A percentile compares a stretch with the other conserved stretches of the same genome.
phyloP scores from a whole-genome alignment of 495 filamentous ascomycete genomes.

The Lindgomyces ingoldianus region DNA sequence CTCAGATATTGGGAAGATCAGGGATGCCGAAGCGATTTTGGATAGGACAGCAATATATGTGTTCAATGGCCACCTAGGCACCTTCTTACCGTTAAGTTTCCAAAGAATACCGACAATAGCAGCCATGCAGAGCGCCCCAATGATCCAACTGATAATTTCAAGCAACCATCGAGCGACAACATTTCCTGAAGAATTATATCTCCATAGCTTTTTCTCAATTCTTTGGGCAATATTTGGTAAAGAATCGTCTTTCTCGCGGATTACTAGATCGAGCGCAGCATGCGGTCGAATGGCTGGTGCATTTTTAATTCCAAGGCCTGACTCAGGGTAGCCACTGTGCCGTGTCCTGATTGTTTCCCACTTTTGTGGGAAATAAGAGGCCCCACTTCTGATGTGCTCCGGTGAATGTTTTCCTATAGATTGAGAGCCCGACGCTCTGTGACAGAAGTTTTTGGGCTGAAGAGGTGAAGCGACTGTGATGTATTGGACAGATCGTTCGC shows the following conservation, averaged over 20 bases:
- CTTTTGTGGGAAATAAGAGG: neutral
- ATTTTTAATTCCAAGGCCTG: slow-evolving; percentile 1
- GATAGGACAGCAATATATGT: slow-evolving; percentile 30
- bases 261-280: neutral
- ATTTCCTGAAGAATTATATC: slow-evolving; percentile 18
- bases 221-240: slow-evolving; percentile 19
- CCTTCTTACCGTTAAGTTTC: slow-evolving; percentile 3
- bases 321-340: neutral
- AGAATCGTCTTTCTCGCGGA: neutral
- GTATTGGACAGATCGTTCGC: neutral
- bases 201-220: slow-evolving; percentile 24
- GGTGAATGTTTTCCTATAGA: too few relatives aligned
- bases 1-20: slow-evolving; percentile 26
- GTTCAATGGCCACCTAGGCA: slow-evolving; percentile 18
- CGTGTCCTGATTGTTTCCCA: neutral
- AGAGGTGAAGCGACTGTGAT: neutral
- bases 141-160: slow-evolving; percentile 29
- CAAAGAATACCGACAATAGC: slow-evolving; percentile 19
- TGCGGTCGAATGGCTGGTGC: neutral
- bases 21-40: slow-evolving; percentile 24
- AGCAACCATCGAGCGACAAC: slow-evolving; percentile 24
- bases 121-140: slow-evolving; percentile 27
- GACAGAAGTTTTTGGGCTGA: neutral
- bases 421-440: neutral
- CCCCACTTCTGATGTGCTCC: neutral